Base-by-base conservation (phyloP, 1,284 basidiomycete genomes). In the Termitomyces sp. region DNA sequence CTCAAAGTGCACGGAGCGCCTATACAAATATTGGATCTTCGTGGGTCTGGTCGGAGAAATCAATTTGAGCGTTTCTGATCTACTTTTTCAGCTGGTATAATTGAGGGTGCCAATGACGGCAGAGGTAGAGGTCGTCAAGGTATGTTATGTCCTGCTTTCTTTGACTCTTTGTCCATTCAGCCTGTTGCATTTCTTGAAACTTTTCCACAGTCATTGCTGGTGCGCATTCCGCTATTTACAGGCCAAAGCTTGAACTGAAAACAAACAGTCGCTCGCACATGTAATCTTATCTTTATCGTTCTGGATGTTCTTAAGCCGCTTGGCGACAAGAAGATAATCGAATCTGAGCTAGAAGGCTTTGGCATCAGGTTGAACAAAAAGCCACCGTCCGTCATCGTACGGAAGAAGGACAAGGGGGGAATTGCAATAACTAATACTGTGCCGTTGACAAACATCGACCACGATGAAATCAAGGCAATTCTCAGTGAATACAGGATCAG, bases 261-360 rank as follows among this genome's bases (percentile, higher is more conserved):
- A 55, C 57, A 55, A 57, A 50, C 71, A 90, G 95, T 98, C 60
- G 94, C 95, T 19, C 85, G 96, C 60, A 98, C 97, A 45, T 99
- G 97, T 71, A 95, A 99, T 71, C 85, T 99, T 47, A 98, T 99
- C 62, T 99, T 98, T 72, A 98, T 99, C 68, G 91, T 99, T 30
- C 83, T 99, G 40, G 97, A 99, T 67, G 97, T 99, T 12, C 82
- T 97, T 40, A 99, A 99, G 74, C 97, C 97, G 10, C 82, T 99
- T 24, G 90, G 88, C 42, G 96, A 99, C 77, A 94, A 99, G 67
- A 88, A 84, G 53, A 76, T 97, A 65, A 92, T 99, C 58, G 93
- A 97, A 70, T 70, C 80, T 43, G 96, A 99, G 72, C 73, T 99
- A 59, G 96, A 99, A 80, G 94, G 94, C 30, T 98, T 98, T 63